Conservation (phyloP, 2,329 filamentous ascomycete genomes). For the Alternaria viburni region DNA sequence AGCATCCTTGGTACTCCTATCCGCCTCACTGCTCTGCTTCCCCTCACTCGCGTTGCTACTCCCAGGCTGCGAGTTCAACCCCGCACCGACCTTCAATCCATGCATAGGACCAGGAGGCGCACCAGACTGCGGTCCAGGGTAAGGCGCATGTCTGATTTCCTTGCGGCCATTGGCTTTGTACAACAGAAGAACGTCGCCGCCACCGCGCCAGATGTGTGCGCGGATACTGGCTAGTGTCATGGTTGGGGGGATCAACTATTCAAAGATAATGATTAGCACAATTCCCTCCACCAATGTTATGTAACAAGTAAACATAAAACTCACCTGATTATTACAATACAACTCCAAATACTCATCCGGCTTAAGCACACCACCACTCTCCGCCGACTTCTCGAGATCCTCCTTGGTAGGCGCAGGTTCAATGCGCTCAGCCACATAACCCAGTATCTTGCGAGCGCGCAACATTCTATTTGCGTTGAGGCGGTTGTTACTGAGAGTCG, state of each 20-base stretch:
- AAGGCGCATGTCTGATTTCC: constrained; percentile 51
- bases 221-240: constrained; percentile 96
- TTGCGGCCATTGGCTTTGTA: constrained; percentile 94
- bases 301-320: constrained; percentile 35
- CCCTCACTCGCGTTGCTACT: constrained; percentile 41
- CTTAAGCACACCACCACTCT: constrained; percentile 55
- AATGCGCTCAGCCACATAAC: constrained; percentile 90
- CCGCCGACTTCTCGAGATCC: constrained; percentile 55
- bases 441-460: constrained; percentile 89
- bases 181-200: constrained; percentile 87
- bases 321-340: constrained; percentile 90
- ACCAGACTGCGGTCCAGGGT: constrained; percentile 23
- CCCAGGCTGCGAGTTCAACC: constrained; percentile 8
- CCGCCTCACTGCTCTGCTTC: constrained; percentile 42
- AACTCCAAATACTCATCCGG: constrained; percentile 95
- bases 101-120: constrained; percentile 10
- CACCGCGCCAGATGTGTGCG: constrained; percentile 91
- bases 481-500: constrained; percentile 71
- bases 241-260: constrained; percentile 70
- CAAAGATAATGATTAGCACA: neutral
- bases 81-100: constrained; percentile 9
- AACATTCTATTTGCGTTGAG: constrained; percentile 98
- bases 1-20: constrained; percentile 26
- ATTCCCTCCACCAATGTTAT: neutral
- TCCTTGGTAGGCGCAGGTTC: constrained; percentile 69